A percentile compares a stretch with the other conserved stretches of the same genome.
Conservation (phyloP, 2,329 filamentous ascomycete species). For the Thermothelomyces thermophilus region DNA sequence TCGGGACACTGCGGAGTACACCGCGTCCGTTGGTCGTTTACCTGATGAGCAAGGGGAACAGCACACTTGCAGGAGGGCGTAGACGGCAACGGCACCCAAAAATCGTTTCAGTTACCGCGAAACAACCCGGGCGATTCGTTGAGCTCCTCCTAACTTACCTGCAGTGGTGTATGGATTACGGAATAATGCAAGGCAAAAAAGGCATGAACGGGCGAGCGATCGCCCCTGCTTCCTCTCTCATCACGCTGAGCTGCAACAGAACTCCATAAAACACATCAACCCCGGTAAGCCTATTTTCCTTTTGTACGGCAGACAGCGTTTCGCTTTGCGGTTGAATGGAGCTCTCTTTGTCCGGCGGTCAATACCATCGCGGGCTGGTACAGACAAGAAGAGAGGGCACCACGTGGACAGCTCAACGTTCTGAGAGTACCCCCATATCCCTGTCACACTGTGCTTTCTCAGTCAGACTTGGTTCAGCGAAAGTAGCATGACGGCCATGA, state of each 20-base stretch:
- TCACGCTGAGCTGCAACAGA: neutral
- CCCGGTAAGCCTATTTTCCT: neutral
- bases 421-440: neutral
- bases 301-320: no score
- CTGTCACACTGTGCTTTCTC: constrained; percentile 4
- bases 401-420: neutral
- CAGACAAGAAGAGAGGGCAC: neutral
- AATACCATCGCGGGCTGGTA: neutral
- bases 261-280: neutral
- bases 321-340: neutral
- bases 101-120: no score
- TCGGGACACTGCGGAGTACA: no score
- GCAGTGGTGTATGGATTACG: no score
- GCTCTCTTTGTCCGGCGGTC: neutral
- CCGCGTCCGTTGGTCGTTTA: no score
- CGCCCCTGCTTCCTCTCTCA: neutral
- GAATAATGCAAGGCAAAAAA: no score
- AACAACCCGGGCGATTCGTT: no score
- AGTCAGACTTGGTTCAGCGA: no score
- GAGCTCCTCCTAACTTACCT: no score
- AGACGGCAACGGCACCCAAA: no score
- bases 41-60: no score
- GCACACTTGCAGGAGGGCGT: no score
- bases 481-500: neutral
- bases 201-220: neutral